Evolutionary conservation across 495 filamentous ascomycete genomes (phyloP), one percentile per base, ranked within the genome.

Genomic region (Neurospora sp.): DNA sequence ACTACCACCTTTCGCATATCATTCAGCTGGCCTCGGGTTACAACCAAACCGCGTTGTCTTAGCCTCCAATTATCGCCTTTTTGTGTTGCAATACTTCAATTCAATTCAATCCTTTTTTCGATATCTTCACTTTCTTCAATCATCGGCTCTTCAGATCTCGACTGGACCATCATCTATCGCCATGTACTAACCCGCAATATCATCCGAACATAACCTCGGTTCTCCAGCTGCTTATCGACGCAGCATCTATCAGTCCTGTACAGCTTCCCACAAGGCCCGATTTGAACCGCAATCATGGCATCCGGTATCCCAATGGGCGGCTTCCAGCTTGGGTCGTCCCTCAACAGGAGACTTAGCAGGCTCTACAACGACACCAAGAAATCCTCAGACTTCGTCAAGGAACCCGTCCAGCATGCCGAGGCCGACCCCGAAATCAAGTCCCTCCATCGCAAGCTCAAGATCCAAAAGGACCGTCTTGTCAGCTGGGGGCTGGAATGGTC

Each of bases 401-500:
- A 91, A 22, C 89, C 90, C 8, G 87, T 87, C 40, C 91, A 89
- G 75, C 85, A 83, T 69, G 83, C 83, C 70, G 85, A 85, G 40
- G 81, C 81, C 68, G 86, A 87, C 71, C 87, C 87, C 65, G 86
- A 89, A 75, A 83, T 88, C 77, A 82, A 86, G 78, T 81, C 83
- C 38, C 78, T 88, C 10, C 86, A 89, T 77, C 85, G 87, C 70
- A 88, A 88, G 78, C 80, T 88, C 37, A 84, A 86, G 70, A 88
- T 91, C 77, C 89, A 92, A 79, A 91, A 91, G 78, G 88, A 91
- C 81, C 84, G 94, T 40, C 84, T 97, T 74, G 88, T 95, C 68
- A 90, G 91, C 45, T 98, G 94, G 94, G 94, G 93, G 3, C 82
- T 97, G 72, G 92, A 95, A 79, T 98, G 94, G 94, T 94, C 89